Conservation (phyloP, 2,329 filamentous ascomycete genomes). For the Alternaria sp. region DNA sequence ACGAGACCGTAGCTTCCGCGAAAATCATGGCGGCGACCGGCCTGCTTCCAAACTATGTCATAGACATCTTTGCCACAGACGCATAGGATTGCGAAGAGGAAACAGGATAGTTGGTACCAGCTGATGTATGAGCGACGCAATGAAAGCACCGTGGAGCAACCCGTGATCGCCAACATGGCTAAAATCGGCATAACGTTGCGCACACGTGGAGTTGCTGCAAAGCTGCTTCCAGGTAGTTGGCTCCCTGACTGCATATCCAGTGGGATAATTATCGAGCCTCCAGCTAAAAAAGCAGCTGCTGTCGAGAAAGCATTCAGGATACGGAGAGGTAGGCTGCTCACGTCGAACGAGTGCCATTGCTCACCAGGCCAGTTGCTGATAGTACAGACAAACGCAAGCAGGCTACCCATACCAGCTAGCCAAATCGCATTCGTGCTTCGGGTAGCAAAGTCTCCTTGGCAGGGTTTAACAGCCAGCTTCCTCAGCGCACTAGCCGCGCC, state of each 20-base stretch:
- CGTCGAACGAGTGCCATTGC: constrained; percentile 18
- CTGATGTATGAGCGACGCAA: constrained; percentile 37
- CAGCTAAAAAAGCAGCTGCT: constrained; percentile 25
- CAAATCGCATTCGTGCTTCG: constrained; percentile 4
- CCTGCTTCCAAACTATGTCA: neutral
- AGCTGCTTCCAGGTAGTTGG: neutral
- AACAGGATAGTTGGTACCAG: constrained; percentile 26
- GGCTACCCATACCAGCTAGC: constrained; percentile 12
- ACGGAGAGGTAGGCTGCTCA: constrained; percentile 19
- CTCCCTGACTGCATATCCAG: constrained; percentile 3
- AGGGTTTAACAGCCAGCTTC: constrained; percentile 17
- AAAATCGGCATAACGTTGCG: constrained; percentile 19
- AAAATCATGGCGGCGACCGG: neutral
- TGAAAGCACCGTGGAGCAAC: constrained; percentile 24
- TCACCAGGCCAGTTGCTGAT: constrained; percentile 9
- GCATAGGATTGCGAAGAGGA: constrained; percentile 25
- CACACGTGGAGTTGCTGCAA: constrained; percentile 3
- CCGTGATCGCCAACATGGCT: constrained; percentile 25
- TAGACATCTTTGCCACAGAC: constrained; percentile 17
- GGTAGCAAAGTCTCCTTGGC: constrained; percentile 11
- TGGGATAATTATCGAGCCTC: constrained; percentile 31
- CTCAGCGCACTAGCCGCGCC: constrained; percentile 30
- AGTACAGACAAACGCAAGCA: constrained; percentile 20
- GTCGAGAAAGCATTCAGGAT: constrained; percentile 26
- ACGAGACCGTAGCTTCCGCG: constrained; percentile 15